Evolutionary conservation across 73 alveolate genomes (phyloP), one percentile per base, ranked within the genome.

Genomic region (Diophrys appendiculata): DNA sequence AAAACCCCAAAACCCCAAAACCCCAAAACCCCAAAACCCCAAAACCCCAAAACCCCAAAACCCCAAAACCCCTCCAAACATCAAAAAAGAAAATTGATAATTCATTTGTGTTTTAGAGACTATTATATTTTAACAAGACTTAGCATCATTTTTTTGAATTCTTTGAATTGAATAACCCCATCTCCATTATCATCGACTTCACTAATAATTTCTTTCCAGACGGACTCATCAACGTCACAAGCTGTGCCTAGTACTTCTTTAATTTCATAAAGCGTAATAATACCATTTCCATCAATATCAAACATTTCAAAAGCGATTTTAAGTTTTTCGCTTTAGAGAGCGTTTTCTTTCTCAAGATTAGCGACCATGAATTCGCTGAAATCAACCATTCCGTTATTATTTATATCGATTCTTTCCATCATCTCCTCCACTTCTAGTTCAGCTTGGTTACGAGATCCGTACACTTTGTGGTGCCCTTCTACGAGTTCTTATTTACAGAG

Each of bases 151-250:
- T 54, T 68, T 64, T 78, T 87, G 69, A 91, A 91, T 78, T 91
- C 97, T 52, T 91, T 83, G 75, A 78, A 92, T 84, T 76, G 72
- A 27, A 92, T 90, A 68, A 84, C 96, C 0, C 98, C 98, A 78
- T 90, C 95, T 68, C 94, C 94, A 87, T 92, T 91, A 26, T 65
- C 53, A 72, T 92, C 98, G 18, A 90, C 93, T 69, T 92, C 96
- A 52, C 73, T 67, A 67, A 92, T 86, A 53, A 92, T 79, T 26
- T 90, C 87, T 72, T 85, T 86, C 96, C 96, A 92, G 34, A 80
- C 87, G 13, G 72, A 83, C 43, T 89, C 93, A 74, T 91, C 91
- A 13, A 78, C 25, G 33, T 71, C n/a, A n/a, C 60, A 43, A 43
- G 60, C 60, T 5, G 60, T 43, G 60, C 60, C 60, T 5, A 43